Evolutionary conservation across 176 grass and related monocot species (phyloP).

Genomic region (Olyra latifolia): DNA sequence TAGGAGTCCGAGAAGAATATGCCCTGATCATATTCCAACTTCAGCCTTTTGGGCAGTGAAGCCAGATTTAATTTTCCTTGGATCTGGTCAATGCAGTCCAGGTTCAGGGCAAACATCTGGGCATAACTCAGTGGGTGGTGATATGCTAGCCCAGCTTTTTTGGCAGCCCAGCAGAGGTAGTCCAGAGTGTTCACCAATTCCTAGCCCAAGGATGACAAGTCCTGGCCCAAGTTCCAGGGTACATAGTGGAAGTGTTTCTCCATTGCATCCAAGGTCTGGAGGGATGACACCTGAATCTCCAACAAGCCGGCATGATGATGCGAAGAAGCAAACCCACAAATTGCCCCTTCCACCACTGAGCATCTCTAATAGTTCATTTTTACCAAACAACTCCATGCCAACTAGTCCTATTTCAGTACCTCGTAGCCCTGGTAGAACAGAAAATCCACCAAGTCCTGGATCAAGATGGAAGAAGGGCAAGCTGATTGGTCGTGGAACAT

Average conservation of each 20-base stretch:
- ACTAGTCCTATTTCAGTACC: constrained; percentile 65
- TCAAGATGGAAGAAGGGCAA: constrained; percentile 99
- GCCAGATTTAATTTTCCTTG: constrained; percentile 82
- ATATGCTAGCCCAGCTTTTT: constrained; percentile 82
- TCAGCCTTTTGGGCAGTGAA: constrained; percentile 86
- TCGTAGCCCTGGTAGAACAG: constrained; percentile 81
- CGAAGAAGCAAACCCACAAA: constrained; percentile 88
- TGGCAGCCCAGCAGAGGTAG: constrained; percentile 84
- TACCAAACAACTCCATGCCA: constrained; percentile 73
- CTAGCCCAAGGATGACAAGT: constrained; percentile 96
- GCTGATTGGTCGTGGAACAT: constrained; percentile 87
- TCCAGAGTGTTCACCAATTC: constrained; percentile 92
- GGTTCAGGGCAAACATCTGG: constrained; percentile 98
- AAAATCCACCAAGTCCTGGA: constrained; percentile 75
- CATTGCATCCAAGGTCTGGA: constrained; percentile 84
- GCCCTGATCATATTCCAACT: constrained; percentile 78
- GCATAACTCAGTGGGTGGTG: constrained; percentile 94
- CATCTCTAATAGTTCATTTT: constrained; percentile 68
- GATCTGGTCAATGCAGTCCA: constrained; percentile 97
- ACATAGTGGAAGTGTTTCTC: constrained; percentile 94
- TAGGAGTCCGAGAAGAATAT: constrained; percentile 81
- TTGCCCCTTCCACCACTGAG: constrained; percentile 89
- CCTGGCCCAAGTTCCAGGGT: constrained; percentile 91
- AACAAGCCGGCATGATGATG: constrained; percentile 61
- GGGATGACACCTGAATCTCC: constrained; percentile 93